phyloP scores from a whole-genome alignment of 192 early-diverging fungal species.

The Entomortierella lignicola region DNA sequence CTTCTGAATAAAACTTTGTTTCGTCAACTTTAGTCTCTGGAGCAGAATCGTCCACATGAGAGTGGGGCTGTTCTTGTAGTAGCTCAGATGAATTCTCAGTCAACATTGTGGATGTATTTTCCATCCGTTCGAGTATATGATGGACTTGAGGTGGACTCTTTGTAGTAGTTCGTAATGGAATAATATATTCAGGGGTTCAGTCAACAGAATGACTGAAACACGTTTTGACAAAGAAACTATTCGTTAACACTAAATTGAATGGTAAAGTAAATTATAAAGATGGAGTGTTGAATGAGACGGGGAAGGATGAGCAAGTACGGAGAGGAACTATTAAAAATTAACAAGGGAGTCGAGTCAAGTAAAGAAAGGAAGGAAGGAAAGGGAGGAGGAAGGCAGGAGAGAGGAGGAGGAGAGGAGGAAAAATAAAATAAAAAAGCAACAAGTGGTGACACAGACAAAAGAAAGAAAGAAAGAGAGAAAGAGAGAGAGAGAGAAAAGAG shows the following conservation, averaged over 20 bases:
- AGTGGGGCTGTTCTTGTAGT: background rate
- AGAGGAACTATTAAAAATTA: background rate
- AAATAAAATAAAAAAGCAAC: background rate
- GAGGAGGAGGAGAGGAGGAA: background rate
- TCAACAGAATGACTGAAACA: background rate
- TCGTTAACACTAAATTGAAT: background rate
- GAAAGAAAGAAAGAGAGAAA: background rate
- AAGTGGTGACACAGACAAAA: no score
- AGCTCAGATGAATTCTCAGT: background rate
- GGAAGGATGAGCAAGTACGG: conserved; percentile 8
- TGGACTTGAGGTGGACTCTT: background rate
- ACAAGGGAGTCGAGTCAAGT: background rate
- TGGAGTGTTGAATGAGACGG: background rate
- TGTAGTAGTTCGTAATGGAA: background rate
- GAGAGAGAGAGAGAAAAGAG: background rate
- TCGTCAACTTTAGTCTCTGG: background rate
- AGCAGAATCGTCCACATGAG: background rate
- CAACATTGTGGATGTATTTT: background rate
- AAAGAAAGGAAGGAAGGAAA: background rate
- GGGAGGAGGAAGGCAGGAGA: conserved; percentile 3
- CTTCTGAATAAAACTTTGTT: background rate
- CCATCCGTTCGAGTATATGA: background rate
- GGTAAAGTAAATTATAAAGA: background rate
- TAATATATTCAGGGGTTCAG: conserved; percentile 1
- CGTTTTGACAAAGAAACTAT: background rate